Evolutionary conservation across 192 early-diverging fungal species (phyloP), one percentile per base, ranked within the genome.

Genomic region (Coemansia sp.): DNA sequence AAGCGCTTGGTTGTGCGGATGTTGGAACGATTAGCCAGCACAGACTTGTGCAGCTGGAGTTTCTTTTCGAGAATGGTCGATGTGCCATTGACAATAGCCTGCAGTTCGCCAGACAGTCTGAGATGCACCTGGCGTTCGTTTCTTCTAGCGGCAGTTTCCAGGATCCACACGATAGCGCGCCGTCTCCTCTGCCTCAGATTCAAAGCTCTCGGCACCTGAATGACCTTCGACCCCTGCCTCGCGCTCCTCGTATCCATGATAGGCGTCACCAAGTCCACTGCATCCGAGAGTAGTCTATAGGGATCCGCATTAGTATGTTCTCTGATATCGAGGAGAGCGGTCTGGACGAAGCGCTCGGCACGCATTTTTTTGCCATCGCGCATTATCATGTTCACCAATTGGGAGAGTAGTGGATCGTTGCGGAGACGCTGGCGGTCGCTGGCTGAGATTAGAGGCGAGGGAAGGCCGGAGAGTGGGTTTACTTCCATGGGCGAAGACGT

Each of bases 381-480:
- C 95, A 97, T 97, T 62, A 97, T 87, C 67, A 90, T 94, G 82
- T 95, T 96, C 42, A 94, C 91, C 9, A 95, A 69, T 36, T 93
- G 93, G 21, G 87, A 84, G 10, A 94, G 63, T 12, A 95, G 82
- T 2, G 90, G 87, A 74, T 93, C 89, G 14, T 77, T 61, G 23
- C 67, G 76, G 60, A 88, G 62, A 19, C 82, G 76, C 27, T 74
- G 74, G 11, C 77, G 65, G 29, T 85, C 78, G 19, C 73, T 64
- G 15, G 68, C 53, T 14, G 72, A 62, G 29, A 87, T 61, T 38
- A 71, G 25, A 0, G 75, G 75, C 36, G 51, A 62, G 55, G 80
- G 72, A 5, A 60, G 34, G 11, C 46, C 55, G 12, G 61, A 77
- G 37, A 69, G 68, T 2, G 41, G 32, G 57, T 82, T 82, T 2